Base-by-base conservation (phyloP, 768 basidiomycete genomes). In the Chalciporus pseudorubinellus region DNA sequence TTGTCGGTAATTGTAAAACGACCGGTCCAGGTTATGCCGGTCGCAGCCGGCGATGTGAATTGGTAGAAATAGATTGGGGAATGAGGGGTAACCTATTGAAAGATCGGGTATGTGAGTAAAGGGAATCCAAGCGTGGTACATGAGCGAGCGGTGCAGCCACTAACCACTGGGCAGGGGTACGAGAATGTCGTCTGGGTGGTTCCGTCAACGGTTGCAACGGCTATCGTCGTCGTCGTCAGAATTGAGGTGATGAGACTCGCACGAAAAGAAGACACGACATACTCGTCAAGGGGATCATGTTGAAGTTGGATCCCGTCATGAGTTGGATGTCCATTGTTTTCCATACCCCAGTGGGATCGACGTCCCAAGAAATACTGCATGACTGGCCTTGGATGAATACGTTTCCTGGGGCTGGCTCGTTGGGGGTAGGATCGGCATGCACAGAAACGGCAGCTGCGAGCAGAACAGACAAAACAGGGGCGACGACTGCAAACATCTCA, bases 21-120 rank as follows among this genome's bases (percentile, higher is more conserved):
- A 14, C 80, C 82, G 2, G 88, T 87, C 90, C 90, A 92, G 20
- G 60, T 57, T 62, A 72, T 74, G 44, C 61, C 62, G 33, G 68
- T 1, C 1, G 79, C 62, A 6, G 54, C 60, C 0, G 77, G 70
- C 1, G 80, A 68, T 14, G 79, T 73, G 74, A 87, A 91, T 60
- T 90, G 87, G 68, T 89, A 89, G 74, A 91, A 92, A 73, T 90
- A 92, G 57, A 91, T 82, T 33, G 81, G 62, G 2, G 89, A 75
- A 66, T 85, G 73, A 18, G 80, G 78, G 18, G 70, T 71, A 34
- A 91, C 87, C 84, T 87, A 38, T 18, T 51, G 18, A 7, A 46
- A 44, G 13, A 31, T 26, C 19, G 20, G 18, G 10, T 11, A 44
- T 22, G 47, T 51, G 47, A 44, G n/a, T 36, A 39, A 12, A n/a